These are phyloP conservation scores for Pseudophaeomoniella oleicola DNA, from an alignment of 2,329 filamentous ascomycete species.

Conservation along the genomic window DNA sequence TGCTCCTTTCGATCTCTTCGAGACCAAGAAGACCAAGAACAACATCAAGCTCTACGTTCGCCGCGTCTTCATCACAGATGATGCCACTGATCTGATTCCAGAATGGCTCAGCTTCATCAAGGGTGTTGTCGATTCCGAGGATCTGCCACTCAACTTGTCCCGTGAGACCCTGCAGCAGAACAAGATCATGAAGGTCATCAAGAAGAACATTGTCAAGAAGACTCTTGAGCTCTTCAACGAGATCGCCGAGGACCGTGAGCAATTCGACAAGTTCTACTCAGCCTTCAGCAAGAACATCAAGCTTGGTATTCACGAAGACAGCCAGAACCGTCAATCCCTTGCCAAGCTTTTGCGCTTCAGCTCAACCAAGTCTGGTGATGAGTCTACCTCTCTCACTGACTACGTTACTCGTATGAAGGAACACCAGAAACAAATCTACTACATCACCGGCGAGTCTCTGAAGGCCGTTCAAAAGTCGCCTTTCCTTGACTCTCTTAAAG, in stretches of 20 bases:
- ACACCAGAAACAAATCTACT: constrained; percentile 99
- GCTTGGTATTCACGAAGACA: constrained; percentile 99
- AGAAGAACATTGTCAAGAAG: constrained; percentile 99
- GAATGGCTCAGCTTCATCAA: constrained; percentile 99
- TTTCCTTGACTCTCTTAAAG: constrained; percentile 96
- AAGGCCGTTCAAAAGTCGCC: constrained; percentile 97
- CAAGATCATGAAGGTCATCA: constrained; percentile 99
- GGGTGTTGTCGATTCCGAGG: constrained; percentile 99
- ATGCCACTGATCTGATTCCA: constrained; percentile 95
- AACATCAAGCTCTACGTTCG: constrained; percentile 99
- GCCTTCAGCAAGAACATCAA: constrained; percentile 99
- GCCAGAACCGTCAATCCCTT: constrained; percentile 82
- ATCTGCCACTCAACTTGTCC: constrained; percentile 97
- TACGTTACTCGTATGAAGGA: constrained; percentile 99
- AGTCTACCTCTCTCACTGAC: constrained; percentile 86
- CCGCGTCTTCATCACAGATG: constrained; percentile 99
- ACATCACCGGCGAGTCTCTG: constrained; percentile 99
- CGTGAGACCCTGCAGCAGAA: constrained; percentile 99
- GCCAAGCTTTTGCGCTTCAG: constrained; percentile 98
- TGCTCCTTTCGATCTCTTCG: constrained; percentile 97
- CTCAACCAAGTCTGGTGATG: constrained; percentile 97
- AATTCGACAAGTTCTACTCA: constrained; percentile 99
- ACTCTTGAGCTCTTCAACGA: constrained; percentile 97
- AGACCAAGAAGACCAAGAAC: constrained; percentile 99
- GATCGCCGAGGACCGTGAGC: constrained; percentile 98